These are phyloP conservation scores for Solanum tarijense DNA, from an alignment of 257 asterid genomes.

Conservation along the genomic window DNA sequence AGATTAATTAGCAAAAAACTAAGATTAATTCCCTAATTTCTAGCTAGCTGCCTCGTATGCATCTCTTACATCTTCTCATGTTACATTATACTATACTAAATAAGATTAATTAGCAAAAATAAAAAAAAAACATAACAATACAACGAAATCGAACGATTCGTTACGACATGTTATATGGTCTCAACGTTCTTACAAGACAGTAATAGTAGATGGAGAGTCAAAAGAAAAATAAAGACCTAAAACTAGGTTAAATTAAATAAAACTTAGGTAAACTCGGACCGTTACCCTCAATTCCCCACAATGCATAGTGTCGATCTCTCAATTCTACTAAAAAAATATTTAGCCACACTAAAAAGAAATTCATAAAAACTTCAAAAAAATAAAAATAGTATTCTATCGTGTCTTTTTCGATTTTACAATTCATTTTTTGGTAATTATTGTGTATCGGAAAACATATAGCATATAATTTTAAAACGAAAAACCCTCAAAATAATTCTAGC, in stretches of 20 bases:
- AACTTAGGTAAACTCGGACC: constrained; percentile 38
- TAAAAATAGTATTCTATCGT: no score
- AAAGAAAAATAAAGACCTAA: background rate
- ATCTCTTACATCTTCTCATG: constrained; percentile 48
- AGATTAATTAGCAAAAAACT: background rate
- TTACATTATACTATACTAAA: background rate
- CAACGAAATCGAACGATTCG: background rate
- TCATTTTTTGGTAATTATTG: background rate
- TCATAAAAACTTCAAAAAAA: no score
- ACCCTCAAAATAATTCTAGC: background rate
- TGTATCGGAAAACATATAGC: background rate
- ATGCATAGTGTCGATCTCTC: constrained; percentile 34
- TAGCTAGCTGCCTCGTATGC: constrained; percentile 35
- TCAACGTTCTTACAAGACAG: background rate
- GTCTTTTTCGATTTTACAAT: no score
- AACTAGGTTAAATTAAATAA: background rate
- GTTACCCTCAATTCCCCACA: constrained; percentile 59
- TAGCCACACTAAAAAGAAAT: no score
- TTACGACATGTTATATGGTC: background rate
- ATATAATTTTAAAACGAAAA: background rate
- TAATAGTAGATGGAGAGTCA: background rate
- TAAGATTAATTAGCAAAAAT: background rate
- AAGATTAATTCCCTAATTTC: background rate
- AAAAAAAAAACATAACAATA: background rate
- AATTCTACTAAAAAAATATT: background rate